Percentiles rank a stretch among this genome's conserved stretches.
These are phyloP conservation scores for Stagonosporopsis vannaccii DNA, from an alignment of 2,329 filamentous ascomycete species.

Conservation along the genomic window DNA sequence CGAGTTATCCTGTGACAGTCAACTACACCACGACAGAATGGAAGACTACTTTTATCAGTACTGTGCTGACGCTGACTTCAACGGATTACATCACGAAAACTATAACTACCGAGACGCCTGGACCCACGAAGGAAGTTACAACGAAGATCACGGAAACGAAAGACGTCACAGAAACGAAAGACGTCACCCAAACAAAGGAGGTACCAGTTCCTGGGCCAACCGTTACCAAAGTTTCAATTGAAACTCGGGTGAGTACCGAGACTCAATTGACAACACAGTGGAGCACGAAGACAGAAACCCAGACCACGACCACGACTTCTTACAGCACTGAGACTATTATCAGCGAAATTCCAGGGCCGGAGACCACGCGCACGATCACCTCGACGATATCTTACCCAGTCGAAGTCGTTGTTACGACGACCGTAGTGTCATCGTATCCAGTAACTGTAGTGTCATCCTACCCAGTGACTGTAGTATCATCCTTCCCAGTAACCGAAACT, in stretches of 20 bases:
- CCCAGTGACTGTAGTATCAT: background rate
- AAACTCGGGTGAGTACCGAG: slow-evolving; percentile 3
- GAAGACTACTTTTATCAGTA: slow-evolving; percentile 9
- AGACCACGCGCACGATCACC: background rate
- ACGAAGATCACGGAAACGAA: background rate
- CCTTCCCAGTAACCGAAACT: background rate
- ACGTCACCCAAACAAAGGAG: slow-evolving; percentile 14
- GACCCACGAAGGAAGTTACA: slow-evolving; percentile 14
- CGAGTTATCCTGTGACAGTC: slow-evolving; percentile 17
- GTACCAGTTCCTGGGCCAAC: slow-evolving; percentile 18
- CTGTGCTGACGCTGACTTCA: slow-evolving; percentile 9
- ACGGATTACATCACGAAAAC: slow-evolving; percentile 22
- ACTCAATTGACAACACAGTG: background rate
- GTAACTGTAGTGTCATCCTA: background rate
- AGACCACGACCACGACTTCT: slow-evolving; percentile 1
- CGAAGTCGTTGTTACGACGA: background rate
- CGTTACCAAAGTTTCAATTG: slow-evolving; percentile 1
- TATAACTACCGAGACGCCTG: slow-evolving; percentile 7
- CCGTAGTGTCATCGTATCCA: background rate
- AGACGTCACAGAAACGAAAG: no score
- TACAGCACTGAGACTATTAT: background rate
- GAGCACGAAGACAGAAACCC: background rate
- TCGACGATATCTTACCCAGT: background rate
- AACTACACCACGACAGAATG: slow-evolving; percentile 24
- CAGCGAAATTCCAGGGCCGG: background rate